These are phyloP conservation scores for Trichoderma hamatum DNA, from an alignment of 2,329 filamentous ascomycete species.

Conservation along the genomic window DNA sequence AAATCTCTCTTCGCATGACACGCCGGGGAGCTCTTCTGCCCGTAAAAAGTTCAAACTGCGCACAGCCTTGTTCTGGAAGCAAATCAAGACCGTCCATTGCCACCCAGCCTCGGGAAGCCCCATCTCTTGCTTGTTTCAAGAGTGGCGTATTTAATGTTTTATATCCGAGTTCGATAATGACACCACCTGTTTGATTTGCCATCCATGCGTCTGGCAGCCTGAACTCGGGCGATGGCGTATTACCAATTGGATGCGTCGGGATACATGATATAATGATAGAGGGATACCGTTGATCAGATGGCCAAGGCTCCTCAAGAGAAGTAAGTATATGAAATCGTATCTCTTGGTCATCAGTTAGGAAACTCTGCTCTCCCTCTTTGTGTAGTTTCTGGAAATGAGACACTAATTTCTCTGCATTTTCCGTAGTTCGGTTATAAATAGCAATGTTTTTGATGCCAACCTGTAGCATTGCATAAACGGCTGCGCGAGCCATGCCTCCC, in stretches of 20 bases:
- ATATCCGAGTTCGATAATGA: conserved; percentile 18
- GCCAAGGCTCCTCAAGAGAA: conserved; percentile 8
- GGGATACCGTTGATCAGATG: conserved; percentile 6
- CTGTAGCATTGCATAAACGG: conserved; percentile 18
- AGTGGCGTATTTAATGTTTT: conserved; percentile 20
- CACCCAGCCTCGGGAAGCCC: conserved; percentile 18
- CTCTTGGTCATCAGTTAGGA: neutral
- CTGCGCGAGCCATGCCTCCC: conserved; percentile 17
- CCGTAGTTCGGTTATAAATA: conserved; percentile 8
- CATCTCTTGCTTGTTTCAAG: conserved; percentile 14
- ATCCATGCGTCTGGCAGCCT: conserved; percentile 13
- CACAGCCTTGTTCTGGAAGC: conserved; percentile 18
- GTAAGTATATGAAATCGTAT: conserved; percentile 6
- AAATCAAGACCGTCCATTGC: conserved; percentile 19
- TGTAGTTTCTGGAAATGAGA: conserved; percentile 10
- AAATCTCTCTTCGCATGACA: conserved; percentile 22
- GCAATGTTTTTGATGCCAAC: conserved; percentile 20
- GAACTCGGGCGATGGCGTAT: conserved; percentile 17
- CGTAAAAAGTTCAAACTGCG: conserved; percentile 20
- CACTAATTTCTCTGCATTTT: conserved; percentile 11
- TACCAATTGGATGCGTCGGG: conserved; percentile 19
- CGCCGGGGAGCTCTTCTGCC: conserved; percentile 18
- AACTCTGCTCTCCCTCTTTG: neutral
- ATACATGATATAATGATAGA: conserved; percentile 18
- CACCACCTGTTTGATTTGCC: conserved; percentile 8